Evolutionary conservation across 257 asterid genomes (phyloP).

Genomic region (Cruciata laevipes): DNA sequence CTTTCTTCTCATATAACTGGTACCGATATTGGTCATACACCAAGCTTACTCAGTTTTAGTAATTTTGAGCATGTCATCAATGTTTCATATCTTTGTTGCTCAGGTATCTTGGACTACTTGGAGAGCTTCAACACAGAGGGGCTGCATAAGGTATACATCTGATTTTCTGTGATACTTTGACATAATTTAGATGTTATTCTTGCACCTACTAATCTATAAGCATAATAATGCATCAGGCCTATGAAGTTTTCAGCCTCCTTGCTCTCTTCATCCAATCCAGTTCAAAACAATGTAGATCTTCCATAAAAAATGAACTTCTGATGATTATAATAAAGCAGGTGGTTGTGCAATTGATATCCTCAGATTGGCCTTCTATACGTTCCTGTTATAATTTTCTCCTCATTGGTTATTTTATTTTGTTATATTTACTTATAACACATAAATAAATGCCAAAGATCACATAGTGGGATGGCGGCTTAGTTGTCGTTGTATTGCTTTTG

Average conservation of each 20-base stretch:
- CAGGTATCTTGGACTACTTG: conserved; percentile 86
- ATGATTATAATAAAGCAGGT: conserved; percentile 83
- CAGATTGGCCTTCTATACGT: not conserved
- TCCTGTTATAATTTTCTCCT: conserved; percentile 9
- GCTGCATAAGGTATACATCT: conserved; percentile 56
- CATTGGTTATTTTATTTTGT: not conserved
- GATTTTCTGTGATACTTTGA: conserved; percentile 14
- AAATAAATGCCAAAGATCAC: not conserved
- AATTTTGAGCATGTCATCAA: not conserved
- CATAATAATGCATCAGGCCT: conserved; percentile 51
- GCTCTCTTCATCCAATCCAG: conserved; percentile 57
- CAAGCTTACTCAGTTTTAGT: not conserved
- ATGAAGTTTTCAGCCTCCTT: conserved; percentile 65
- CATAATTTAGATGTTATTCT: conserved; percentile 8
- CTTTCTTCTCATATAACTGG: conserved; percentile 72
- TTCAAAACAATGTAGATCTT: conserved; percentile 51
- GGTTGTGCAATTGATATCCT: conserved; percentile 1
- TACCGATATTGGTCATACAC: conserved; percentile 20
- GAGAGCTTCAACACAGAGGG: conserved; percentile 64
- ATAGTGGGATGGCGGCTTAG: not conserved
- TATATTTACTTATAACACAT: too few relatives aligned
- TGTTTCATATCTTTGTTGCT: conserved; percentile 12
- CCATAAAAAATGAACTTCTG: conserved; percentile 74
- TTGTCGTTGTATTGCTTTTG: not conserved
- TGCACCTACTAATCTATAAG: conserved; percentile 12